Conservation (phyloP, 306 rosid genomes). For the Quercus robur region DNA sequence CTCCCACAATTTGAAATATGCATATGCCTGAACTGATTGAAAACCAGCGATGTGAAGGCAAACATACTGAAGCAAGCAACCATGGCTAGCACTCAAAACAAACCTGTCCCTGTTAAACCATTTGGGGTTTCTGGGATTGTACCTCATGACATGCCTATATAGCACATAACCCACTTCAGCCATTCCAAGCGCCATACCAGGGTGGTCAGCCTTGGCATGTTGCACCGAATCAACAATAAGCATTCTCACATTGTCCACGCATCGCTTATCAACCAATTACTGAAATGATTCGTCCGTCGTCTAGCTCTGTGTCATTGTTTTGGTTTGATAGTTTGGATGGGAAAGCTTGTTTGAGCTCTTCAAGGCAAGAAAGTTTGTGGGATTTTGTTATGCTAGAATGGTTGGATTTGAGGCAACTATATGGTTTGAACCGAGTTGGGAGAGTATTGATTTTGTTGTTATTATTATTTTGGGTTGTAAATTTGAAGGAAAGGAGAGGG, state of each 20-base stretch:
- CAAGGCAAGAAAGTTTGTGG: not conserved
- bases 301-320: not conserved
- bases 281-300: not conserved
- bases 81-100: constrained; percentile 6
- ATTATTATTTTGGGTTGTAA: not conserved
- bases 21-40: not conserved
- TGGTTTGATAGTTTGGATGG: not conserved
- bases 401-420: not conserved
- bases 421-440: not conserved
- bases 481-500: not conserved
- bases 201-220: not conserved
- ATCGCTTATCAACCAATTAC: not conserved
- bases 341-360: not conserved
- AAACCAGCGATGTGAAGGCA: not conserved
- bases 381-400: not conserved
- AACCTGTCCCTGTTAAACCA: constrained; percentile 8
- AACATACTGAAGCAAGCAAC: constrained; percentile 4
- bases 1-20: not conserved
- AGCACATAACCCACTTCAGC: not conserved
- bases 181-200: not conserved
- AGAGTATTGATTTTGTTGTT: not conserved
- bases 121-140: not conserved
- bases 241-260: not conserved
- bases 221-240: not conserved
- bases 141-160: not conserved